Evolutionary conservation across 805 yeast genomes (phyloP).

Genomic region (Candida namnaoensis): DNA sequence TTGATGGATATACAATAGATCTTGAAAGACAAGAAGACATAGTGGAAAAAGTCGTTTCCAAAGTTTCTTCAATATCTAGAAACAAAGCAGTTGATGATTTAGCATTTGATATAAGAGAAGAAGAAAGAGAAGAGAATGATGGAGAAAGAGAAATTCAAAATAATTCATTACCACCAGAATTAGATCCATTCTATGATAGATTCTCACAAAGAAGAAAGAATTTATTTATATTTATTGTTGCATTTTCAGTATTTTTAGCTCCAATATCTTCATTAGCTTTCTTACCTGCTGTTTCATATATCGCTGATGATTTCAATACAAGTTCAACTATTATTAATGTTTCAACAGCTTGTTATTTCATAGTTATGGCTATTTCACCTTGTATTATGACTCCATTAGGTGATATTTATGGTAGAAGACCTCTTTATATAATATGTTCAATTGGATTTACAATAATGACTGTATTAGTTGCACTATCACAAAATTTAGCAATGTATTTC

Average conservation of each 20-base stretch:
- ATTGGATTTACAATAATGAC: conserved; percentile 20
- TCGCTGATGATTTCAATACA: conserved; percentile 36
- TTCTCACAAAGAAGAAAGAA: conserved; percentile 17
- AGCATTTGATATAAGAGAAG: too few relatives aligned
- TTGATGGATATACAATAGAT: too few relatives aligned
- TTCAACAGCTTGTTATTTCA: conserved; percentile 40
- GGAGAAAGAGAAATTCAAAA: too few relatives aligned
- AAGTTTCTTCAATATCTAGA: too few relatives aligned
- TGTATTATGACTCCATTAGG: conserved; percentile 39
- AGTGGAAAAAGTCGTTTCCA: too few relatives aligned
- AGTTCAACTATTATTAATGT: conserved; percentile 37
- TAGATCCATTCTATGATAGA: conserved; percentile 10
- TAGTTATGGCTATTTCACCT: conserved; percentile 46
- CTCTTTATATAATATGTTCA: conserved; percentile 34
- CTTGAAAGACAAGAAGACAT: too few relatives aligned
- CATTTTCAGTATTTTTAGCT: conserved; percentile 33
- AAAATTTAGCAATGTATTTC: conserved; percentile 44
- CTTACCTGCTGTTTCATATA: conserved; percentile 42
- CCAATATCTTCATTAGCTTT: conserved; percentile 36
- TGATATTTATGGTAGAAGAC: conserved; percentile 43
- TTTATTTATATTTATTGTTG: conserved; percentile 23
- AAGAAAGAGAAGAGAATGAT: conserved; percentile 9
- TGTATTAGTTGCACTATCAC: conserved; percentile 35
- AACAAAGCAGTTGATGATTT: too few relatives aligned
- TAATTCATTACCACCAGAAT: background rate